Evolutionary conservation across 2,329 filamentous ascomycete species (phyloP).

Genomic region (Thermothelomyces thermophilus): DNA sequence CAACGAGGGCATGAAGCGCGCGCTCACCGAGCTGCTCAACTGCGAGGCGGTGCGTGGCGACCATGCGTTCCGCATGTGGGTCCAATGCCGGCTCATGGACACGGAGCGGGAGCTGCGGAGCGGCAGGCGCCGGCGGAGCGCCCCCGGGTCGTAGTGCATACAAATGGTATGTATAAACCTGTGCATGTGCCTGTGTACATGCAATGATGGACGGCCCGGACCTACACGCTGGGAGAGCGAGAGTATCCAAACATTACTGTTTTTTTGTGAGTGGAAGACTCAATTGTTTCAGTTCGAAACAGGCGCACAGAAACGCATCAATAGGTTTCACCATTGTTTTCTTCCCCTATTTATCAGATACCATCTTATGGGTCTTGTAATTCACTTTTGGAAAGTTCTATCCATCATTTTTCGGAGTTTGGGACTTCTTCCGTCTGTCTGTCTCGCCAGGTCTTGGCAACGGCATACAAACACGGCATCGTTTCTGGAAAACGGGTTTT

Average conservation of each 20-base stretch:
- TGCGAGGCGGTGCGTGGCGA: constrained; percentile 49
- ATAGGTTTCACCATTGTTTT: not conserved
- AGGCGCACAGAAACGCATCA: not conserved
- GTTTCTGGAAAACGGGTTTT: not conserved
- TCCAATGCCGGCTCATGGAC: constrained; percentile 53
- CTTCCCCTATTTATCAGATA: not conserved
- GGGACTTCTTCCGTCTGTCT: too few species aligned
- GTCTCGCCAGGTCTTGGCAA: too few species aligned
- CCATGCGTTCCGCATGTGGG: constrained; percentile 48
- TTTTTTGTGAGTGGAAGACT: not conserved
- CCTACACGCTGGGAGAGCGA: too few species aligned
- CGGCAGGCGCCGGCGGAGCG: constrained; percentile 43
- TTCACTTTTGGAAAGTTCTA: not conserved
- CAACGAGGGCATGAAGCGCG: constrained; percentile 56
- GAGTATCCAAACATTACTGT: too few species aligned
- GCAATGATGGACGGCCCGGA: too few species aligned
- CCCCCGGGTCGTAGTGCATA: constrained; percentile 20
- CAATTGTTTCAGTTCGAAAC: not conserved
- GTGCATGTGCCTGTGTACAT: too few species aligned
- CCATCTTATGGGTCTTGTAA: constrained; percentile 6
- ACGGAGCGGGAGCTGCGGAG: constrained; percentile 53
- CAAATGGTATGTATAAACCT: too few species aligned
- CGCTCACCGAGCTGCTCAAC: constrained; percentile 55
- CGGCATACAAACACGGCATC: too few species aligned
- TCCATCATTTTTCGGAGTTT: too few species aligned